Evolutionary conservation across 495 filamentous ascomycete genomes (phyloP), one percentile per base, ranked within the genome.

Genomic region (Halenospora varia): DNA sequence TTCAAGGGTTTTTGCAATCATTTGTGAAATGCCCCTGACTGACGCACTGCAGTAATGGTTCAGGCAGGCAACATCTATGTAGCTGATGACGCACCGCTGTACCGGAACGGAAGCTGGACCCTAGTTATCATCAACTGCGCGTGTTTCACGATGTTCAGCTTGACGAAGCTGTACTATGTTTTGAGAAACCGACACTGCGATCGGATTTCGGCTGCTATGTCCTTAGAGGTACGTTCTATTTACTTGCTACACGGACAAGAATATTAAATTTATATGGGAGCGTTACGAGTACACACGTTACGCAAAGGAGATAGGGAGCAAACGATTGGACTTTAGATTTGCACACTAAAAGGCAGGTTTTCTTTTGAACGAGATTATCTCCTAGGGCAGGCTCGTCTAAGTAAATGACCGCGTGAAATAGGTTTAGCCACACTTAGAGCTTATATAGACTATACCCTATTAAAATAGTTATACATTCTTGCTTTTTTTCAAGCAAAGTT

Each of bases 251-350:
- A 35, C 29, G 29, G 29, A 35, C 29, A 35, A 35, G 4, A 35
- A 35, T 35, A 35, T 35, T 35, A 35, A 35, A 35, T 35, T 35
- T 35, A 35, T 35, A 35, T 35, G 13, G 10, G 83, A 90, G 67
- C 72, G 76, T 64, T 67, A 79, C 23, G 69, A 75, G 23, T 92
- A 91, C 62, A 68, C 90, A 11, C 70, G 67, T 2, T 81, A 82
- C 2, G 88, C 85, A 24, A 77, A 65, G 15, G 80, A 88, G 59
- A 73, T 75, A 55, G 88, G 88, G 25, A 89, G 86, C 60, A 90
- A 89, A 71, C 73, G 88, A 75, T 25, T 55, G 39, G 52, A 55
- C 41, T 55, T 55, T 22, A 19, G n/a, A 22, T 51, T 51, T 15
- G 40, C 46, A 15, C 59, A 69, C 25, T 71, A 69, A 35, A 35